These are phyloP conservation scores for Phellopilus nigrolimitatus DNA, from an alignment of 1,284 basidiomycete genomes.

Conservation along the genomic window DNA sequence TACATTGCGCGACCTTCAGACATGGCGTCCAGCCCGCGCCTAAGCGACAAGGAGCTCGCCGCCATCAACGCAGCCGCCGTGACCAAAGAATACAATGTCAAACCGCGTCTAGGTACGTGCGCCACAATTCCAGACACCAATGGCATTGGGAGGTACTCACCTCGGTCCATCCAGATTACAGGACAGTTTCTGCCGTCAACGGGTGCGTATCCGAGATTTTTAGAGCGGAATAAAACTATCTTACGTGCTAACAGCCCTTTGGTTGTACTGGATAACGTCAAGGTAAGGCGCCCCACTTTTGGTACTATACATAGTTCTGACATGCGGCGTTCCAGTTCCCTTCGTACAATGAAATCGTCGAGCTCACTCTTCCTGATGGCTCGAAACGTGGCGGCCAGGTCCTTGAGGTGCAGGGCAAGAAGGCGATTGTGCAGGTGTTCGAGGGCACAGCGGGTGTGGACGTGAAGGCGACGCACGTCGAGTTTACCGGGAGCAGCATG, in stretches of 20 bases:
- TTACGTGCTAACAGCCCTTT: constrained; percentile 58
- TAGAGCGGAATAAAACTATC: constrained; percentile 22
- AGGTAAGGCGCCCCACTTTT: constrained; percentile 46
- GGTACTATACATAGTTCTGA: constrained; percentile 16
- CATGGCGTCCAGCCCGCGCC: constrained; percentile 36
- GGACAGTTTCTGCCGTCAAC: constrained; percentile 94
- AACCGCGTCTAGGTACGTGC: constrained; percentile 83
- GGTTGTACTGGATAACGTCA: constrained; percentile 98
- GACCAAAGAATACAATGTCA: constrained; percentile 75
- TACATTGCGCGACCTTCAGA: background rate
- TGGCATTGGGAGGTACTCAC: constrained; percentile 1
- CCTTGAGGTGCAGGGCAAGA: constrained; percentile 97
- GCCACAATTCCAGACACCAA: background rate
- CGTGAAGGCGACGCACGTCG: constrained; percentile 95
- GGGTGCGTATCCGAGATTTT: constrained; percentile 53
- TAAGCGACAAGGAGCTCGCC: constrained; percentile 73
- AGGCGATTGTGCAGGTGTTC: constrained; percentile 99
- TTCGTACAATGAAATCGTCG: constrained; percentile 99
- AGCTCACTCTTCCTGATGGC: constrained; percentile 94
- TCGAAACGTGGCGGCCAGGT: constrained; percentile 95
- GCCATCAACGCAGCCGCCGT: constrained; percentile 85
- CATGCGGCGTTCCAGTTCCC: constrained; percentile 64
- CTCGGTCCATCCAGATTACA: constrained; percentile 66
- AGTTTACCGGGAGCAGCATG: constrained; percentile 98
- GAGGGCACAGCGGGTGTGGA: constrained; percentile 98